Percentiles rank a stretch among this genome's conserved stretches.
Evolutionary conservation across 176 grass and related monocot genomes (phyloP).

Genomic region (Poa pratensis): DNA sequence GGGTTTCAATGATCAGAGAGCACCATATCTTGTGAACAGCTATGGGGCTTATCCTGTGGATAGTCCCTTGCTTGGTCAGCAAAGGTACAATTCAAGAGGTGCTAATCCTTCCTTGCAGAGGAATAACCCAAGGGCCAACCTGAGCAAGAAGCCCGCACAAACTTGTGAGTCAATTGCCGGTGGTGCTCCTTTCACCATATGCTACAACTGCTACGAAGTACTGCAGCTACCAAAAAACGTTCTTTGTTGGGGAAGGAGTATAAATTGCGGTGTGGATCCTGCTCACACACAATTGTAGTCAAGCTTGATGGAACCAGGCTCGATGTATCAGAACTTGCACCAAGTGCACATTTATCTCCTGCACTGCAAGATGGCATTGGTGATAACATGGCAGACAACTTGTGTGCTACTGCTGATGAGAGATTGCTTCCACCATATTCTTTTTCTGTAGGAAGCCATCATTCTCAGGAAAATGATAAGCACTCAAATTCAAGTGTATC

Average conservation of each 20-base stretch:
- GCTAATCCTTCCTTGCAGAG: constrained; percentile 46
- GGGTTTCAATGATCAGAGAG: constrained; percentile 55
- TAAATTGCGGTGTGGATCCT: constrained; percentile 81
- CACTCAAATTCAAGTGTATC: constrained; percentile 55
- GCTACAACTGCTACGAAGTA: constrained; percentile 90
- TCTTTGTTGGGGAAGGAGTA: constrained; percentile 56
- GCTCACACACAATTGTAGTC: constrained; percentile 72
- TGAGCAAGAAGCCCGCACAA: constrained; percentile 58
- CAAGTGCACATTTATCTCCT: constrained; percentile 43
- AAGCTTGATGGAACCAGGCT: constrained; percentile 71
- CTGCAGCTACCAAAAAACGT: constrained; percentile 70
- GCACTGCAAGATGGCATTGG: constrained; percentile 40
- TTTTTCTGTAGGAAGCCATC: constrained; percentile 65
- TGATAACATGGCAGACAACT: constrained; percentile 36
- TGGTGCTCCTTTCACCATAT: constrained; percentile 85
- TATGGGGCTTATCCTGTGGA: constrained; percentile 45
- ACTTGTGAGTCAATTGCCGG: constrained; percentile 66
- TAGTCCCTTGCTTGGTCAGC: constrained; percentile 46
- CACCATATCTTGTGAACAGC: constrained; percentile 52
- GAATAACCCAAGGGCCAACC: constrained; percentile 46
- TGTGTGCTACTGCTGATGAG: constrained; percentile 37
- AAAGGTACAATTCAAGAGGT: constrained; percentile 54
- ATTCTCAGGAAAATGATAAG: constrained; percentile 58
- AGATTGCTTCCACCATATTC: constrained; percentile 70
- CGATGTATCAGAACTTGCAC: constrained; percentile 46